phyloP scores from a whole-genome alignment of 495 filamentous ascomycete genomes.

The Jackrogersella multiformis region DNA sequence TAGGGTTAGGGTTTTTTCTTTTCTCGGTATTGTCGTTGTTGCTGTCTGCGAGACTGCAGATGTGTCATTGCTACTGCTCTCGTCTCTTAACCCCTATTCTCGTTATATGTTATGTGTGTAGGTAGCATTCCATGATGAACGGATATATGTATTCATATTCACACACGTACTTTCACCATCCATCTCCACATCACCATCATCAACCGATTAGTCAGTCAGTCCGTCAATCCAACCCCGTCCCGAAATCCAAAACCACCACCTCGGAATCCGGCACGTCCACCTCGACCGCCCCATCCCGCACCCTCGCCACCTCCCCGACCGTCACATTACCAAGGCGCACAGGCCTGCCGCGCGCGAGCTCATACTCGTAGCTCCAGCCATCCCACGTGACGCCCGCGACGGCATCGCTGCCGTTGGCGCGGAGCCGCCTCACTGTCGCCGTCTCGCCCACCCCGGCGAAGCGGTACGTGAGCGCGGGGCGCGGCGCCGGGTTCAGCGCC shows the following conservation, averaged over 20 bases:
- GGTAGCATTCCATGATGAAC: neutral
- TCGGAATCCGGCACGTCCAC: constrained; percentile 62
- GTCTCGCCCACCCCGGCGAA: constrained; percentile 44
- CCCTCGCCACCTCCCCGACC: constrained; percentile 58
- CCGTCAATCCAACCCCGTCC: constrained; percentile 3
- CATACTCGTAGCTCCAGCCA: constrained; percentile 71
- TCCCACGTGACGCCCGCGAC: constrained; percentile 69
- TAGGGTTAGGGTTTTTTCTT: constrained; percentile 3
- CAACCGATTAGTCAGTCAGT: neutral
- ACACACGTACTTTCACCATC: neutral
- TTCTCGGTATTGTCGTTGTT: too few species aligned
- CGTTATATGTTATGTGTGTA: neutral
- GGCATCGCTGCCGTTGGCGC: constrained; percentile 71
- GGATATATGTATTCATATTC: neutral
- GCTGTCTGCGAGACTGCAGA: too few species aligned
- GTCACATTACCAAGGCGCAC: constrained; percentile 67
- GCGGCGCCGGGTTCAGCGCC: constrained; percentile 35
- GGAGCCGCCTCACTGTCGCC: constrained; percentile 56
- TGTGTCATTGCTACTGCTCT: too few species aligned
- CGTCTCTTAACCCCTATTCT: neutral
- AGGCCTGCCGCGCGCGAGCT: constrained; percentile 64
- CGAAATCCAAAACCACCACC: constrained; percentile 60
- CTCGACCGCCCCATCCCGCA: constrained; percentile 55
- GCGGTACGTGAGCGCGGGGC: constrained; percentile 54
- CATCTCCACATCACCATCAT: neutral